Conservation (phyloP, 176 grass and related monocot species). For the Puccinellia tenuiflora region DNA sequence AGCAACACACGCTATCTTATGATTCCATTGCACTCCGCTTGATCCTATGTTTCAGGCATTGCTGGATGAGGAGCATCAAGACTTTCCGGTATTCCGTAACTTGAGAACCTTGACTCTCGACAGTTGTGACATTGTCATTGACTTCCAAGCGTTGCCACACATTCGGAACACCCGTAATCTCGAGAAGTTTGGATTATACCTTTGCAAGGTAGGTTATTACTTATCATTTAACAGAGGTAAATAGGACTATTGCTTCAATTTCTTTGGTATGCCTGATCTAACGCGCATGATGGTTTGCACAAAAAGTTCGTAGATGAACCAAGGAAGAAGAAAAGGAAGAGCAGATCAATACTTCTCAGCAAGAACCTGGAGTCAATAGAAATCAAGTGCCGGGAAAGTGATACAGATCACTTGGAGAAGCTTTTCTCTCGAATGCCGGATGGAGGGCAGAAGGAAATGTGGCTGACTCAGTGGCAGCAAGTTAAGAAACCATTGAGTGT, state of each 20-base stretch:
- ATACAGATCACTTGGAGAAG: not conserved
- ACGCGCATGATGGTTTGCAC: not conserved
- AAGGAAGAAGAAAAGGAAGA: not conserved
- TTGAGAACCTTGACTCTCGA: not conserved
- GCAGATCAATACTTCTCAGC: not conserved
- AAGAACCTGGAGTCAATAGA: not conserved
- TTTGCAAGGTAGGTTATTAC: not conserved
- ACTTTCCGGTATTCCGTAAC: not conserved
- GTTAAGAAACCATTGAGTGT: not conserved
- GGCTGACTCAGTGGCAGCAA: not conserved
- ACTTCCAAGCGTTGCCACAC: not conserved
- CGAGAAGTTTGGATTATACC: not conserved
- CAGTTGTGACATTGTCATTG: not conserved
- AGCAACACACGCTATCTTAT: not conserved
- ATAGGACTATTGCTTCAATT: not conserved
- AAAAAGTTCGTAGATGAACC: not conserved
- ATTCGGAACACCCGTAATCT: not conserved
- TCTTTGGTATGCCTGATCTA: not conserved
- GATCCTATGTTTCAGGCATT: not conserved
- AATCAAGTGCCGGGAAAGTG: not conserved
- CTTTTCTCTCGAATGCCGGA: not conserved
- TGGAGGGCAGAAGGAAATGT: not conserved
- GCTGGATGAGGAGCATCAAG: not conserved
- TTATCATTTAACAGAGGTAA: not conserved
- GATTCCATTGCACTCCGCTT: not conserved